These are phyloP conservation scores for Pleurotus eryngii DNA, from an alignment of 768 basidiomycete species.

Conservation along the genomic window DNA sequence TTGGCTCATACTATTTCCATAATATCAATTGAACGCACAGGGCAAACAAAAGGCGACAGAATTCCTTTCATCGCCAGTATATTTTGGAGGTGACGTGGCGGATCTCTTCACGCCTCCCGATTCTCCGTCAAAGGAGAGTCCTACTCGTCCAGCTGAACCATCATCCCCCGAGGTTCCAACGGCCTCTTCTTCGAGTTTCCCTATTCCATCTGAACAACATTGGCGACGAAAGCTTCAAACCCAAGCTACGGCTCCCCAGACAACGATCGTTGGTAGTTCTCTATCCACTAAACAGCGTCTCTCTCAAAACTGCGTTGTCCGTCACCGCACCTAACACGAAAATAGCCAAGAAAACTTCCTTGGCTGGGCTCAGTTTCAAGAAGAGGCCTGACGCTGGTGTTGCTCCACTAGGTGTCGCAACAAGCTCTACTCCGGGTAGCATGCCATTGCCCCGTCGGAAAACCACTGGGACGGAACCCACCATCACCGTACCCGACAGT, in stretches of 20 bases:
- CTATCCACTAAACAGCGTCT: slow-evolving; percentile 52
- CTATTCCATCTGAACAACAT: slow-evolving; percentile 13
- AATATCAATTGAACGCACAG: neutral
- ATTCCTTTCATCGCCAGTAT: neutral
- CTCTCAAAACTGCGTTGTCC: slow-evolving; percentile 33
- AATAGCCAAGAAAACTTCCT: slow-evolving; percentile 5
- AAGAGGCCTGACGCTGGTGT: slow-evolving; percentile 20
- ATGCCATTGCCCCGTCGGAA: slow-evolving; percentile 1
- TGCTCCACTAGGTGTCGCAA: slow-evolving; percentile 1
- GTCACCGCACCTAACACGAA: slow-evolving; percentile 32
- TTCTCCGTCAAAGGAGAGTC: neutral
- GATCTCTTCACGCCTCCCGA: neutral
- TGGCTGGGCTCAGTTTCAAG: slow-evolving; percentile 40
- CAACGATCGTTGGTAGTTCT: slow-evolving; percentile 26
- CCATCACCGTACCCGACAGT: neutral
- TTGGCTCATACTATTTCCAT: neutral
- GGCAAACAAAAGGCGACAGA: slow-evolving; percentile 11
- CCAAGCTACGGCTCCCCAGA: slow-evolving; percentile 13
- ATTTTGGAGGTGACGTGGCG: neutral
- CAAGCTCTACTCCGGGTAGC: neutral
- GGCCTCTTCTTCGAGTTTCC: slow-evolving; percentile 10
- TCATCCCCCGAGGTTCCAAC: neutral
- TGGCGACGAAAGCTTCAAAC: slow-evolving; percentile 20
- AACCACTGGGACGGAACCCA: neutral
- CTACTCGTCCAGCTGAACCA: neutral